Conservation (phyloP, 768 basidiomycete species). For the Kwoniella botswanensis region DNA sequence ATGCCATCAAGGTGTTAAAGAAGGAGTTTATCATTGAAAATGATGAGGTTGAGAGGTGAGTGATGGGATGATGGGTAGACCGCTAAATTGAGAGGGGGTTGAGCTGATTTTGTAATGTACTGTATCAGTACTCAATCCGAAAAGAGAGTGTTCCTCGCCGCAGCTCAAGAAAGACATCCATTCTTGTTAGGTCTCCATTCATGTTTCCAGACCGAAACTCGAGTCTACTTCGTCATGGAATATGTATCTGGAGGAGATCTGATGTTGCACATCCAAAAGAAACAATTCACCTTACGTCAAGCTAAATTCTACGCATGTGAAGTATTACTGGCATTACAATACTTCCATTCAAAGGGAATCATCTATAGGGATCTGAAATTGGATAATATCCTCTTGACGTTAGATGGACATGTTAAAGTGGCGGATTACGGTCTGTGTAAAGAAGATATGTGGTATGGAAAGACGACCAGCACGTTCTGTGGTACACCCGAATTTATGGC, state of each 20-base stretch:
- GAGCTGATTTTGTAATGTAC: constrained; percentile 4
- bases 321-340: constrained; percentile 91
- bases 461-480: constrained; percentile 97
- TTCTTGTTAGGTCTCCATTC: constrained; percentile 96
- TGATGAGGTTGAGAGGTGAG: constrained; percentile 97
- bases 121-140: constrained; percentile 87
- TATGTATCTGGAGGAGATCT: constrained; percentile 98
- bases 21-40: constrained; percentile 99
- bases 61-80: not conserved
- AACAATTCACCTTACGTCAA: constrained; percentile 97
- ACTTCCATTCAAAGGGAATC: constrained; percentile 98
- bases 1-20: constrained; percentile 99
- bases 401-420: constrained; percentile 98
- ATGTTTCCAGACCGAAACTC: constrained; percentile 99
- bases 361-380: constrained; percentile 95
- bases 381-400: constrained; percentile 93
- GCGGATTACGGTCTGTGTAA: constrained; percentile 99
- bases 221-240: constrained; percentile 99
- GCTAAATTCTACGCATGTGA: constrained; percentile 99
- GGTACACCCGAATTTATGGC: constrained; percentile 99
- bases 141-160: constrained; percentile 95
- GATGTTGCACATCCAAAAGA: constrained; percentile 98
- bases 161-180: constrained; percentile 95
- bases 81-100: not conserved
- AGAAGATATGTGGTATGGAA: constrained; percentile 97